Evolutionary conservation across 2,329 filamentous ascomycete genomes (phyloP), one percentile per base, ranked within the genome.

Genomic region (Phyllosticta citrichinensis): DNA sequence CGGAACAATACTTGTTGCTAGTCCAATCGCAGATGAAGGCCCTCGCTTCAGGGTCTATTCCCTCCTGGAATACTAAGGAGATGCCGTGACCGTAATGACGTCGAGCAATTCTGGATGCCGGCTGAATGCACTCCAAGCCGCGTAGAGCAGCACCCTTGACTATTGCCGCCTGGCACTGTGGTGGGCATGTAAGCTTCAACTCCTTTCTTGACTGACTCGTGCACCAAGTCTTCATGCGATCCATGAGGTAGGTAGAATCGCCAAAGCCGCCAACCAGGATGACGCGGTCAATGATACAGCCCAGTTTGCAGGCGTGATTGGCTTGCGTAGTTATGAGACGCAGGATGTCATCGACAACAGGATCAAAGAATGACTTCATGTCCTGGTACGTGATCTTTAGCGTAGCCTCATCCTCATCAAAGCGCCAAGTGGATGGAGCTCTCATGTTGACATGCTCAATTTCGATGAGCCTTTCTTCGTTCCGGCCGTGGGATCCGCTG

Each of bases 241-340:
- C 33, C 33, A 56, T 61, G 6, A 64, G 30, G 24, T 61, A 62
- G 2, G 20, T 10, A 1, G 63, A 64, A 17, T 64, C 61, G 4
- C 63, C 61, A 27, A 64, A 64, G 6, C 63, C 63, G 5, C 63
- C 63, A 9, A 64, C 63, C 14, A 64, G 58, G 24, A 64, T 64
- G 47, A 64, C 25, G 6, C 55, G 60, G 17, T 50, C 12, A 14
- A 61, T 54, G 6, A 24, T 1, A 3, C 33, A 52, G 6, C 25
- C 19, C 6, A 25, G n/a, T 11, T 51, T 30, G 6, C 54, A 24
- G 2, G 62, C 56, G 0, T 40, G 6, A 2, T 54, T 54, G 5
- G 50, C 30, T 30, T 63, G 54, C 20, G 56, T 19, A 5, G 19
- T 11, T 0, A 65, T 30, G 2, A 65, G 58, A 22, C n/a, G 27